Percentiles rank a stretch among this genome's conserved stretches.
Conservation (phyloP, 805 yeast species). For the Cyberlindnera lachancei region DNA sequence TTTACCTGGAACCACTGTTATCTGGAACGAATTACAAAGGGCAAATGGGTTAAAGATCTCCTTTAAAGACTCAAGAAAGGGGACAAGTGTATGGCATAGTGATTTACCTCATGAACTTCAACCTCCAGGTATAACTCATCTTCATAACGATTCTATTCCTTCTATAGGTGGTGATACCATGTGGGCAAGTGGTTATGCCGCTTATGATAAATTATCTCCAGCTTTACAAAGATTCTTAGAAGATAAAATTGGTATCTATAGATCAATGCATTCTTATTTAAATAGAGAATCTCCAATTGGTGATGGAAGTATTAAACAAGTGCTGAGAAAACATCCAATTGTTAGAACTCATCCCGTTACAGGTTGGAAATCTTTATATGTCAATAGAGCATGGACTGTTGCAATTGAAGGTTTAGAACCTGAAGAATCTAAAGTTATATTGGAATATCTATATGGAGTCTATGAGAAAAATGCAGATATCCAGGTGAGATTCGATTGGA, state of each 20-base stretch:
- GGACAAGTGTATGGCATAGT: slow-evolving; percentile 30
- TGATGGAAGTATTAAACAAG: slow-evolving; percentile 38
- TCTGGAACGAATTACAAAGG: slow-evolving; percentile 26
- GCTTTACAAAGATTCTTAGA: slow-evolving; percentile 43
- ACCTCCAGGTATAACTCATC: slow-evolving; percentile 46
- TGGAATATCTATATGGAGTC: slow-evolving; percentile 35
- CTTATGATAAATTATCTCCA: slow-evolving; percentile 48
- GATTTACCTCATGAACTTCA: slow-evolving; percentile 48
- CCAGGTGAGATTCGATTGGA: slow-evolving; percentile 49
- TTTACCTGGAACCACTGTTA: slow-evolving; percentile 29
- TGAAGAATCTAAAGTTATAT: slow-evolving; percentile 38
- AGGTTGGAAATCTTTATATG: slow-evolving; percentile 50
- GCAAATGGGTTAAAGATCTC: slow-evolving; percentile 3
- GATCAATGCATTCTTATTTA: slow-evolving; percentile 31
- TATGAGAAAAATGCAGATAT: slow-evolving; percentile 45
- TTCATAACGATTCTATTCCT: slow-evolving; percentile 44
- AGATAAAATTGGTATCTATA: slow-evolving; percentile 42
- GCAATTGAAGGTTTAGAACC: slow-evolving; percentile 45
- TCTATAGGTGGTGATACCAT: slow-evolving; percentile 46
- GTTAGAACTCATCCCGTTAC: slow-evolving; percentile 57
- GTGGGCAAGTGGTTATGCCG: slow-evolving; percentile 50
- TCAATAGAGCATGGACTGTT: slow-evolving; percentile 39
- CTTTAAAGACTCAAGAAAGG: slow-evolving; percentile 4
- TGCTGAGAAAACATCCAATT: slow-evolving; percentile 49
- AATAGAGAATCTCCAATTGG: slow-evolving; percentile 36